Conservation (phyloP, 23 red algal species). For the Gracilaria domingensis region DNA sequence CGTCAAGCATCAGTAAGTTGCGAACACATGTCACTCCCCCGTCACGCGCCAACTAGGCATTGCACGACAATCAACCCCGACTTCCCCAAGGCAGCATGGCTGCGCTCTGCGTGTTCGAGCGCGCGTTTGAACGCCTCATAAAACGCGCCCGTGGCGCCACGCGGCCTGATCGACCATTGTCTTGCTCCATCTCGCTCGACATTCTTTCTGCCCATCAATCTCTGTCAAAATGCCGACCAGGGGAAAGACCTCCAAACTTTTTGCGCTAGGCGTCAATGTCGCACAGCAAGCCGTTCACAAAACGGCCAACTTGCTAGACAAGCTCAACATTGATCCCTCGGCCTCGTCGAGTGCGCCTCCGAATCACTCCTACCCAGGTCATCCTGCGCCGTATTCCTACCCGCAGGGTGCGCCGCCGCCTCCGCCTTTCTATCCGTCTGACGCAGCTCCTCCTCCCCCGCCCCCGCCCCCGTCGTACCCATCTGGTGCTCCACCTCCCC, state of each 20-base stretch:
- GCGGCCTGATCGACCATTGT: too few relatives aligned
- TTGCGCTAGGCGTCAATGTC: neutral
- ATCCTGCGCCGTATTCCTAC: neutral
- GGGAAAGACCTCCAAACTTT: neutral
- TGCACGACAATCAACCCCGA: neutral
- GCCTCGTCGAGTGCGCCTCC: neutral
- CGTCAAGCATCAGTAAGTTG: too few relatives aligned
- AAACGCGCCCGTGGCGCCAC: neutral
- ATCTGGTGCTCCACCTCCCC: neutral
- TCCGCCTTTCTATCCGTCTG: neutral
- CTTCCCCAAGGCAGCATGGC: neutral
- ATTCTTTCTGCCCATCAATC: neutral
- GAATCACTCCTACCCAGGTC: neutral
- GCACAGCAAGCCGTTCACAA: neutral
- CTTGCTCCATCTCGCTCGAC: neutral
- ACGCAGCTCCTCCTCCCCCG: neutral
- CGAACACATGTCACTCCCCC: neutral
- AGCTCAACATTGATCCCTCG: neutral
- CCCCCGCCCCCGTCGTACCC: neutral
- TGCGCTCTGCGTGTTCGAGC: too few relatives aligned
- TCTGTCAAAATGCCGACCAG: neutral
- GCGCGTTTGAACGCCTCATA: too few relatives aligned
- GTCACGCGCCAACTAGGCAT: slow-evolving; percentile 4
- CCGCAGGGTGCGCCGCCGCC: neutral
- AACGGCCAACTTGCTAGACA: neutral